Conservation (phyloP, 2,329 filamentous ascomycete genomes). For the Clonostachys byssicola region DNA sequence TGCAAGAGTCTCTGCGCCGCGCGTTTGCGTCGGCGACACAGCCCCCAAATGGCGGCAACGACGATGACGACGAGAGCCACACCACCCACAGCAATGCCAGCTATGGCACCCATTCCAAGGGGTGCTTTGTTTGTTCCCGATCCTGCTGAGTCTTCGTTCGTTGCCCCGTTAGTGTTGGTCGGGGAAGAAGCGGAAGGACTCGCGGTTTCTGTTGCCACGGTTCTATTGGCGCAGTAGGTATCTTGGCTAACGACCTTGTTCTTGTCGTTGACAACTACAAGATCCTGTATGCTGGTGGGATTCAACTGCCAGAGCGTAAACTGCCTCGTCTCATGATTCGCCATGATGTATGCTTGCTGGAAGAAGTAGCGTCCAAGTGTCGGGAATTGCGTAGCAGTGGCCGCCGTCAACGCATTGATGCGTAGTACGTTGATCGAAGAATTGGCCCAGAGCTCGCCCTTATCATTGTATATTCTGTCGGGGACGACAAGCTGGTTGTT, state of each 20-base stretch:
- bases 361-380: conserved; percentile 7
- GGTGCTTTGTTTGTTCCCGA: not conserved
- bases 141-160: not conserved
- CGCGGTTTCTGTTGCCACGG: not conserved
- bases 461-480: not conserved
- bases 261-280: conserved; percentile 3
- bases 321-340: conserved; percentile 4
- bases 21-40: not conserved
- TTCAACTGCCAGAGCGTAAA: conserved; percentile 9
- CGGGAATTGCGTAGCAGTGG: not conserved
- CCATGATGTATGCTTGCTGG: conserved; percentile 5
- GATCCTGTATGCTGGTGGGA: conserved; percentile 3
- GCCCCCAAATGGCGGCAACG: not conserved
- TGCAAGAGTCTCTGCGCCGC: too few relatives aligned
- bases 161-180: not conserved
- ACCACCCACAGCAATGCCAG: not conserved
- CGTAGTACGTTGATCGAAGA: not conserved
- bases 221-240: not conserved
- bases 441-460: conserved; percentile 2
- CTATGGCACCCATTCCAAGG: not conserved
- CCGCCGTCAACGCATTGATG: conserved; percentile 2
- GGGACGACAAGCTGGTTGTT: conserved; percentile 7
- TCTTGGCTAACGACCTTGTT: not conserved
- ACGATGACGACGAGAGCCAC: not conserved
- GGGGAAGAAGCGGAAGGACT: not conserved